Percentiles rank a stretch among this genome's conserved stretches.
Evolutionary conservation across 2,329 filamentous ascomycete genomes (phyloP).

Genomic region (Aspergillus phoenicis): DNA sequence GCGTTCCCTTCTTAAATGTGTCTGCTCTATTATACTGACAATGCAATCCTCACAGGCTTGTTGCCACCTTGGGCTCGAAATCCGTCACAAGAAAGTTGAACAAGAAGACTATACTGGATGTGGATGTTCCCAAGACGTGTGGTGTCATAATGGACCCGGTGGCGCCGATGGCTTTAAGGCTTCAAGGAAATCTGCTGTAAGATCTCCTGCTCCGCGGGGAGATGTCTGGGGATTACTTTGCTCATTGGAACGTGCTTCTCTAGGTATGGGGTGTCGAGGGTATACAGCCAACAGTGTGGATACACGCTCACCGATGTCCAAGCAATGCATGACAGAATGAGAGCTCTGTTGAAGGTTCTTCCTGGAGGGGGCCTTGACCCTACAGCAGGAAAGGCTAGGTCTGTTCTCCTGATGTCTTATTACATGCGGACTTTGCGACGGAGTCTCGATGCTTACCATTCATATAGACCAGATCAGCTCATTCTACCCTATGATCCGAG

Average conservation of each 20-base stretch:
- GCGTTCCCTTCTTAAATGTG: not conserved
- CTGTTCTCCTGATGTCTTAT: slow-evolving; percentile 29
- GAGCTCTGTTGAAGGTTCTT: slow-evolving; percentile 63
- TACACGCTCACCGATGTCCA: slow-evolving; percentile 84
- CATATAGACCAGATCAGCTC: slow-evolving; percentile 71
- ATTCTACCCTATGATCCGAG: slow-evolving; percentile 78
- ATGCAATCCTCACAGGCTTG: slow-evolving; percentile 63
- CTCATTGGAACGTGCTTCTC: slow-evolving; percentile 6
- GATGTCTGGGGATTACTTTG: not conserved
- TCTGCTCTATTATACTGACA: not conserved
- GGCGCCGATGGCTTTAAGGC: slow-evolving; percentile 82
- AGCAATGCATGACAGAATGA: slow-evolving; percentile 73
- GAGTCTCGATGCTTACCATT: not conserved
- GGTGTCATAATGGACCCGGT: slow-evolving; percentile 82
- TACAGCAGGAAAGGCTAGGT: slow-evolving; percentile 73
- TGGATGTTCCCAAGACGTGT: slow-evolving; percentile 84
- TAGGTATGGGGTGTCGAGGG: slow-evolving; percentile 77
- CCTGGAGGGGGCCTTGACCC: slow-evolving; percentile 66
- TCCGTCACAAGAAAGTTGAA: slow-evolving; percentile 73
- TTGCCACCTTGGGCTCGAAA: slow-evolving; percentile 81
- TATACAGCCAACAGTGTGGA: slow-evolving; percentile 82
- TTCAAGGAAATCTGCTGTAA: slow-evolving; percentile 84
- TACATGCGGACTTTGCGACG: fast-evolving
- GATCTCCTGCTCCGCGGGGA: slow-evolving; percentile 20
- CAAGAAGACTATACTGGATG: slow-evolving; percentile 82